Base-by-base conservation (phyloP, 1,139 yeast genomes). In the Yamadazyma epiphylla region DNA sequence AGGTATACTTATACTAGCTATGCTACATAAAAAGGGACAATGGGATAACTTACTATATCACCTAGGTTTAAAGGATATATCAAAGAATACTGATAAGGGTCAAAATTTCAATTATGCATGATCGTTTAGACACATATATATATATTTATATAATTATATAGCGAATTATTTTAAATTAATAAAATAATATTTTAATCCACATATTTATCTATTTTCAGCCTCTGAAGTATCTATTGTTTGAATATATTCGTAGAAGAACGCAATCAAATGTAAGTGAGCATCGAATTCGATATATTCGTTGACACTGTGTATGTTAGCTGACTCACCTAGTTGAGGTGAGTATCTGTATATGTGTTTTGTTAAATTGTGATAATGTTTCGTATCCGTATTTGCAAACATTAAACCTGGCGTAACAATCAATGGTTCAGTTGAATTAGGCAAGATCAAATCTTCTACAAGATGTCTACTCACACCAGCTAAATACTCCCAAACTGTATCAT, bases 1-100 rank as follows among this genome's bases (percentile, higher is more conserved):
- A 1, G 91, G 86, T 0, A 81, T 94, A 7, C 63, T 94, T 33
- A 80, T 88, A 15, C 65, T 94, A 37, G 97, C 97, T 1, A 88
- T 94, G 88, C 56, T 89, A 31, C 98, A 94, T 58, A 94, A 91
- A 58, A 82, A 80, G 52, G 96, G 96, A 3, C 89, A 89, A 55
- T 89, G 96, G 96, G 95, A 87, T 51, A 74, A 91, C 64, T 49
- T 84, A 26, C 53, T 58, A 32, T 39, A 39, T 10, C 61, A 59
- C 33, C 29, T 62, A 28, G 63, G 63, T 3, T 13, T 34, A 5
- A 14, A 14, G 12, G 25, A n/a, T n/a, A n/a, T n/a, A n/a, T n/a
- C n/a, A n/a, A n/a, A n/a, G n/a, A n/a, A n/a, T n/a, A n/a, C n/a
- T n/a, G n/a, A n/a, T n/a, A n/a, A n/a, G n/a, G n/a, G n/a, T n/a